These are phyloP conservation scores for Globisporangium paddicum DNA, from an alignment of 352 stramenopile species.

Conservation along the genomic window DNA sequence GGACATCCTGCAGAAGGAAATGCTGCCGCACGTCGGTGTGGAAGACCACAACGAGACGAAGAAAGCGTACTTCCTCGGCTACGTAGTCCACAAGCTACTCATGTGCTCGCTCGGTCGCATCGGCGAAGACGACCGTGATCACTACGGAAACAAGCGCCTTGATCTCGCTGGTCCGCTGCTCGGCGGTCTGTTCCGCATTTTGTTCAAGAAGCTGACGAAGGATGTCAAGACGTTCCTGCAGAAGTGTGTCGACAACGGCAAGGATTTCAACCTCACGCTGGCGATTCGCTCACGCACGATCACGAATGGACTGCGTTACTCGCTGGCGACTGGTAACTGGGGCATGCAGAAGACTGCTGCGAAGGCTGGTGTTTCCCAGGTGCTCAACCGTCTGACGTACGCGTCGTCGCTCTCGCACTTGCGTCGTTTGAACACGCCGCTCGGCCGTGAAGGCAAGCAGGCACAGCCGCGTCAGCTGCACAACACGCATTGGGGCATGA, in stretches of 20 bases:
- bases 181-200: conserved; percentile 95
- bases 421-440: conserved; percentile 97
- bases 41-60: conserved; percentile 98
- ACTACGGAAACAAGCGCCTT: conserved; percentile 99
- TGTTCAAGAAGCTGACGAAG: conserved; percentile 99
- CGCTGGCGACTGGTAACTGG: conserved; percentile 99
- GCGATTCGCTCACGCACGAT: conserved; percentile 98
- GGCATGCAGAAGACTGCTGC: conserved; percentile 91
- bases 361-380: conserved; percentile 99
- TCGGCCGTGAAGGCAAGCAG: conserved; percentile 98
- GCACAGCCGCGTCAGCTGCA: conserved; percentile 99
- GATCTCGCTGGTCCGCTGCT: conserved; percentile 98
- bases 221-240: conserved; percentile 95
- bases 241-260: conserved; percentile 89
- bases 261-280: conserved; percentile 96
- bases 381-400: conserved; percentile 99
- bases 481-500: conserved; percentile 99
- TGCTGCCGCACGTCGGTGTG: conserved; percentile 98
- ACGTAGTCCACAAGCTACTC: conserved; percentile 99
- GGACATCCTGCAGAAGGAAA: conserved; percentile 99
- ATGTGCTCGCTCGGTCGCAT: conserved; percentile 97
- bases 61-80: conserved; percentile 98
- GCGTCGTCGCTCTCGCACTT: conserved; percentile 98
- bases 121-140: conserved; percentile 99
- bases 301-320: conserved; percentile 98